Evolutionary conservation across 2,329 filamentous ascomycete genomes (phyloP), one percentile per base, ranked within the genome.

Genomic region (Gaeumannomyces tritici): DNA sequence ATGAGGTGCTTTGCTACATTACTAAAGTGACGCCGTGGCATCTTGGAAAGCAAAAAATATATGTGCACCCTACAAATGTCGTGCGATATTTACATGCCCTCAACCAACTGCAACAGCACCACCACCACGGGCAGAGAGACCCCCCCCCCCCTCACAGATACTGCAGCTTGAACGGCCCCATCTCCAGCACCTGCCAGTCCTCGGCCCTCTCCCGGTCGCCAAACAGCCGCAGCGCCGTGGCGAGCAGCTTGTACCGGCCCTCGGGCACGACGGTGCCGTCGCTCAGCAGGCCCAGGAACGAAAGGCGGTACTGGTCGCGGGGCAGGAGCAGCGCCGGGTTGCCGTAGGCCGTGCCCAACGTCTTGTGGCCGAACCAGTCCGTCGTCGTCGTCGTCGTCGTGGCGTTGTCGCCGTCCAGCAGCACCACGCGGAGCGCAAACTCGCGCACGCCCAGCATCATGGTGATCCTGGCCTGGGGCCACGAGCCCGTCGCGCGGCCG

Each of bases 241-340:
- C 57, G 9, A 31, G 31, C 21, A 59, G 31, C 57, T 59, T 59
- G 57, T 59, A 59, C 57, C 29, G 31, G 57, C 57, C 57, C 31
- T 42, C 57, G 57, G 57, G 57, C 21, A 27, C 57, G 31, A 35
- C 35, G 21, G 29, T 27, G 57, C 57, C 57, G 57, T 59, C 57
- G n/a, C n/a, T 35, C 21, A 59, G 31, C 12, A 59, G 57, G 31
- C 57, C 57, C 31, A 26, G 31, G 29, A 59, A 59, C 24, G 57
- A 26, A n/a, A 31, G 57, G n/a, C 57, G 35, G 31, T 31, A n/a
- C 31, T 31, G 35, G 3, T n/a, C 57, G 57, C 57, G 57, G 11
- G 57, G 57, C 21, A 59, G 31, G 8, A 24, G 28, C 15, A 35
- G 31, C n/a, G 15, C 31, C 13, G 57, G 57, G 57, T 21, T 27